These are phyloP conservation scores for Aspergillus thermomutatus DNA, from an alignment of 2,329 filamentous ascomycete species.

Conservation along the genomic window DNA sequence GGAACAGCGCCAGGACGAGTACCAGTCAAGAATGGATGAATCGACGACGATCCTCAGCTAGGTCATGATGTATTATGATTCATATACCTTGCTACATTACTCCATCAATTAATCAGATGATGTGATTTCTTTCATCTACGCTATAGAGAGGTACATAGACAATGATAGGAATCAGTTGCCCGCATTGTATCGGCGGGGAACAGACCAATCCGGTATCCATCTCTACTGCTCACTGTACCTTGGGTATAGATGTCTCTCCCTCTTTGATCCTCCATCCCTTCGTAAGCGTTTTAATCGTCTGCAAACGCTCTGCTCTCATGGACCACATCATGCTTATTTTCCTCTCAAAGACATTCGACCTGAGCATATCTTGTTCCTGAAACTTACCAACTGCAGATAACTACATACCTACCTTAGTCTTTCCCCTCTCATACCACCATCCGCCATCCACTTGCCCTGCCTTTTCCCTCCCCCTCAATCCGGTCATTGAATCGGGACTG, in stretches of 20 bases:
- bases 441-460: constrained; percentile 1
- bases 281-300: background rate
- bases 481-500: constrained; percentile 10
- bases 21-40: background rate
- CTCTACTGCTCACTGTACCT: background rate
- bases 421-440: background rate
- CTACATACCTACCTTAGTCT: background rate
- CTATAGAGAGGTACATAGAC: background rate
- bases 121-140: no score
- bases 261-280: background rate
- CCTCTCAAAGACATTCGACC: background rate
- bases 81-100: background rate
- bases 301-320: background rate
- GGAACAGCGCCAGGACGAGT: background rate
- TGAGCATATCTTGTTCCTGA: background rate
- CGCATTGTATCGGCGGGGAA: background rate
- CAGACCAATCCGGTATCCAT: no score
- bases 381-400: background rate
- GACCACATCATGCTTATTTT: background rate
- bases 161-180: background rate
- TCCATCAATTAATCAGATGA: no score
- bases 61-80: background rate
- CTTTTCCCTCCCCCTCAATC: constrained; percentile 3
- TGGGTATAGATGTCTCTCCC: background rate
- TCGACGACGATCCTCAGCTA: background rate